Conservation (phyloP, 768 basidiomycete species). For the Mycena indigotica region DNA sequence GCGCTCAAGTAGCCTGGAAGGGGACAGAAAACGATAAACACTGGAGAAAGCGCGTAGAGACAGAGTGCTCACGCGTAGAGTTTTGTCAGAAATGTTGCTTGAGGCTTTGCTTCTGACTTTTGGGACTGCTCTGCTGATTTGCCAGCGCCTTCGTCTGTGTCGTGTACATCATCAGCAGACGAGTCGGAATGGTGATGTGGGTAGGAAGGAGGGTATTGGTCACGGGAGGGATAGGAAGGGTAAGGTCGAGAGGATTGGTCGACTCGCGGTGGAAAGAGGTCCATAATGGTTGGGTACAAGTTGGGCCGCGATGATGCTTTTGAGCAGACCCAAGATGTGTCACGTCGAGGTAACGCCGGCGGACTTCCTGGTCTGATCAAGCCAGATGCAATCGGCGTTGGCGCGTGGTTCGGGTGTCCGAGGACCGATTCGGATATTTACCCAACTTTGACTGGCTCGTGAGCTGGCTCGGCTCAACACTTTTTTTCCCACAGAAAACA, state of each 20-base stretch:
- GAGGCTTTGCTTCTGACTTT: slow-evolving; percentile 79
- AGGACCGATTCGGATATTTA: background rate
- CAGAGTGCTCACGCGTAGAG: slow-evolving; percentile 80
- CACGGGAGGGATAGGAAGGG: slow-evolving; percentile 30
- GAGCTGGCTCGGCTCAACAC: background rate
- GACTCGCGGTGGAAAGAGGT: slow-evolving; percentile 51
- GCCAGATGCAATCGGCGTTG: too few relatives aligned
- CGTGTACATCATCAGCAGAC: slow-evolving; percentile 51
- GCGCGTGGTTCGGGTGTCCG: background rate
- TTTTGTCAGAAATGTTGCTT: slow-evolving; percentile 96
- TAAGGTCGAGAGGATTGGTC: background rate
- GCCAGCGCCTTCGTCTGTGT: slow-evolving; percentile 47
- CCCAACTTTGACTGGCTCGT: background rate
- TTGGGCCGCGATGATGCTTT: slow-evolving; percentile 20
- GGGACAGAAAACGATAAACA: slow-evolving; percentile 25
- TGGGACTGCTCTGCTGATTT: slow-evolving; percentile 47
- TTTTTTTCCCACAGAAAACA: background rate
- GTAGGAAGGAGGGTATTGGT: slow-evolving; percentile 36
- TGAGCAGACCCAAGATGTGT: background rate
- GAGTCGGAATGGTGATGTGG: slow-evolving; percentile 43
- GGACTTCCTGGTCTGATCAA: too few relatives aligned
- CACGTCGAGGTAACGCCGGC: background rate
- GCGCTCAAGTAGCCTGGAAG: slow-evolving; percentile 80
- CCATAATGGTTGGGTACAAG: slow-evolving; percentile 50
- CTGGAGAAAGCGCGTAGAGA: slow-evolving; percentile 1